A percentile compares a stretch with the other conserved stretches of the same genome.
Evolutionary conservation across 139 green algal species (phyloP).

Genomic region (Volvox reticuliferus): DNA sequence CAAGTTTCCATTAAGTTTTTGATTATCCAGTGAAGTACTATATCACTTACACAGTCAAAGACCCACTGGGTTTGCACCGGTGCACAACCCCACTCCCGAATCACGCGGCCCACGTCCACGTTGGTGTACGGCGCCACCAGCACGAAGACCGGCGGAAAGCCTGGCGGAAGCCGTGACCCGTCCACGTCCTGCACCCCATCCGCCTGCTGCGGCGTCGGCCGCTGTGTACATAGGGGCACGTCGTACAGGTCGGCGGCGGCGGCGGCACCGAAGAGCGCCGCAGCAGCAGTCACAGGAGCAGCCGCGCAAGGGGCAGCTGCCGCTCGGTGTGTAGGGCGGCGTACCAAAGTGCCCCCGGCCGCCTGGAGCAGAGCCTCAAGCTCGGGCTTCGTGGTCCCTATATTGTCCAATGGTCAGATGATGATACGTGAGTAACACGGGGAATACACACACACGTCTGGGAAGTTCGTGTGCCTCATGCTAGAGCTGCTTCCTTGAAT

Average conservation of each 20-base stretch:
- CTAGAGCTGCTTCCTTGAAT: too few species aligned
- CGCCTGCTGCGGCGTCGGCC: not conserved
- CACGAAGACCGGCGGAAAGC: not conserved
- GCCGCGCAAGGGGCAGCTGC: not conserved
- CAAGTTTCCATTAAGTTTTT: too few species aligned
- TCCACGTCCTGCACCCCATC: not conserved
- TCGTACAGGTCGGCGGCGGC: not conserved
- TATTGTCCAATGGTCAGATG: too few species aligned
- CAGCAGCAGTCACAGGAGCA: not conserved
- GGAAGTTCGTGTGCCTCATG: too few species aligned
- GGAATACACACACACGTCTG: too few species aligned
- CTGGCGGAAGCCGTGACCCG: too few species aligned
- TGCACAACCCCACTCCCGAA: not conserved
- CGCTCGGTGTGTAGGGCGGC: not conserved
- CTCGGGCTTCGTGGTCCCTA: not conserved
- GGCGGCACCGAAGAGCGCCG: conserved; percentile 6
- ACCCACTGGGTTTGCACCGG: not conserved
- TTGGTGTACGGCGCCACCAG: not conserved
- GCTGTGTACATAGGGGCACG: not conserved
- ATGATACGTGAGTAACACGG: too few species aligned
- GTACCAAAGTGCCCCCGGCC: not conserved
- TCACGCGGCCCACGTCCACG: not conserved
- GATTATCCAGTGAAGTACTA: not conserved
- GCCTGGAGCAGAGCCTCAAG: conserved; percentile 7
- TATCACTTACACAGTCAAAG: conserved; percentile 26